Evolutionary conservation across 2,329 filamentous ascomycete species (phyloP), one percentile per base, ranked within the genome.

Genomic region (Truncatella angustata): DNA sequence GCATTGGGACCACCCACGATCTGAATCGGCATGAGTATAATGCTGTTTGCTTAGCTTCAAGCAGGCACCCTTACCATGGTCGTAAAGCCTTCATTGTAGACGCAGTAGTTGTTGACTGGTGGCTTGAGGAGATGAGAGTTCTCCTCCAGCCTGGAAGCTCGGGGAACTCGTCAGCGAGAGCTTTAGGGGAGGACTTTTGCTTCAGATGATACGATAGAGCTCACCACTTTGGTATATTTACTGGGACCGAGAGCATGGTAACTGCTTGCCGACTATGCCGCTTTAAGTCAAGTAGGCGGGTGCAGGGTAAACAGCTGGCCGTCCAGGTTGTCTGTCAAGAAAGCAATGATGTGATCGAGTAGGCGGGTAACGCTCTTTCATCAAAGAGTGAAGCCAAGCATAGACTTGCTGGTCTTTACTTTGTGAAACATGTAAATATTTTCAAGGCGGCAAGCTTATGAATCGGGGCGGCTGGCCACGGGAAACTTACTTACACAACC

Each of bases 1-100:
- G 90, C 90, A 71, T 97, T 97, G 64, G 94, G 94, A 11, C 94
- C 94, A 67, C 94, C 94, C 56, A 99, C 92, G 63, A 96, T 91
- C 88, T 85, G 58, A 7, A 14, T 32, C 32, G 47, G 34, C 40
- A 34, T 44, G 28, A 45, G 24, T 32, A n/a, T 44, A n/a, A n/a
- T n/a, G n/a, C n/a, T 3, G 12, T 10, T 35, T 14, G 35, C 4
- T 10, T 32, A 14, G 28, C 28, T 32, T 32, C 7, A 7, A 11
- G 16, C 14, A n/a, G 36, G 36, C 14, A 44, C 20, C 59, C 63
- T 47, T 64, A 87, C 86, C 89, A 94, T 94, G 66, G 94, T 88
- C 37, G 87, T 91, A 54, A 93, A 82, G 64, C 83, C 82, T 51
- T 88, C 82, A 68, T 96, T 88, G 76, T 96, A 96, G 64, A 97